phyloP scores from a whole-genome alignment of 129 eudicot species.

The Flaveria brownii region DNA sequence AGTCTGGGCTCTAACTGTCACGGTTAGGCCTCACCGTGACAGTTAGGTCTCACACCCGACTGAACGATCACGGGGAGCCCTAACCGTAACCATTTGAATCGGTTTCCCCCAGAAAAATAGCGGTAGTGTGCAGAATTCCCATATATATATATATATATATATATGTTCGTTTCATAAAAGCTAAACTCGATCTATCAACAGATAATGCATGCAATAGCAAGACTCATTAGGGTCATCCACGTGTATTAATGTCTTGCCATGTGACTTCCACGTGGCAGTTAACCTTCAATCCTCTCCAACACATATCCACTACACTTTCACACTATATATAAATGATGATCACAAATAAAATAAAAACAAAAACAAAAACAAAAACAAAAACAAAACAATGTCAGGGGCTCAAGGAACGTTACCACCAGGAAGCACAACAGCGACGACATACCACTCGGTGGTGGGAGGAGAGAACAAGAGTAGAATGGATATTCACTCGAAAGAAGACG shows the following conservation, averaged over 20 bases:
- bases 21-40: too few relatives aligned
- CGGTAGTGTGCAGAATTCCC: too few relatives aligned
- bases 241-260: neutral
- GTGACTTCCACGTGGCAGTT: constrained; percentile 5
- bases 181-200: too few relatives aligned
- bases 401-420: constrained; percentile 88
- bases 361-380: neutral
- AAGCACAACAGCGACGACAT: constrained; percentile 67
- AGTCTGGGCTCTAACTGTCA: too few relatives aligned
- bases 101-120: too few relatives aligned
- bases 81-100: too few relatives aligned
- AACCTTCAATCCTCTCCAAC: neutral
- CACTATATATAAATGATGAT: neutral
- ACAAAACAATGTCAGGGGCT: constrained; percentile 70
- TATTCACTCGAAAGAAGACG: constrained; percentile 55
- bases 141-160: too few relatives aligned
- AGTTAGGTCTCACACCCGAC: too few relatives aligned
- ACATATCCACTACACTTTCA: neutral
- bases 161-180: too few relatives aligned
- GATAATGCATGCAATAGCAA: neutral
- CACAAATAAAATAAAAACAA: neutral
- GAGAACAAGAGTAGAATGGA: constrained; percentile 60
- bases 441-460: constrained; percentile 62
- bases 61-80: too few relatives aligned
- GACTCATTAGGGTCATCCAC: neutral